These are phyloP conservation scores for Dactylellina haptotyla DNA, from an alignment of 2,329 filamentous ascomycete genomes.

Conservation along the genomic window DNA sequence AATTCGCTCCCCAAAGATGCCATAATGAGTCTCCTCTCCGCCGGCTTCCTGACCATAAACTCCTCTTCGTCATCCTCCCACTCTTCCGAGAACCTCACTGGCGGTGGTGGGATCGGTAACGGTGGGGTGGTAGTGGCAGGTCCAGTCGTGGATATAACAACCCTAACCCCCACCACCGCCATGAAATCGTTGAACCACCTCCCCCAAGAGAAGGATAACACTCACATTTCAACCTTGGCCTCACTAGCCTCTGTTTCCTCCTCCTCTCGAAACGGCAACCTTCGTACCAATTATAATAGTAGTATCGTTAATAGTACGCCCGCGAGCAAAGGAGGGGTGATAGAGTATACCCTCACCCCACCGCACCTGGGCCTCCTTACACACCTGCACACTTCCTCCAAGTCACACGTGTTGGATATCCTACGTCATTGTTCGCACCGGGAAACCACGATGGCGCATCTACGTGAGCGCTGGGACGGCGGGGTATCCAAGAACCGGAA, in stretches of 20 bases:
- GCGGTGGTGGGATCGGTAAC: too few relatives aligned
- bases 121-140: too few relatives aligned
- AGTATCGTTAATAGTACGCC: background rate
- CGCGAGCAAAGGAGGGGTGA: background rate
- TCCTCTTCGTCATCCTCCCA: background rate
- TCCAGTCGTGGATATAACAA: constrained; percentile 28
- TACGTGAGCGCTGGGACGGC: constrained; percentile 49
- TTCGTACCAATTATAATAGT: background rate
- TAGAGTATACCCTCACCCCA: constrained; percentile 49
- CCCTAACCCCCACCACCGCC: constrained; percentile 38
- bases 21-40: constrained; percentile 34
- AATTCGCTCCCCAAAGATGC: constrained; percentile 27
- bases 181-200: constrained; percentile 19
- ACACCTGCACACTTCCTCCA: constrained; percentile 19
- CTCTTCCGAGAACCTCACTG: background rate
- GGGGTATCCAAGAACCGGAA: constrained; percentile 50
- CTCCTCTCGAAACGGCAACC: constrained; percentile 5
- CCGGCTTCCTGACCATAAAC: constrained; percentile 46
- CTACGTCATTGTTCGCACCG: constrained; percentile 38
- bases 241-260: constrained; percentile 46
- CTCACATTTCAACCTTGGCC: constrained; percentile 40
- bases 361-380: constrained; percentile 43
- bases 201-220: constrained; percentile 35
- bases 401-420: constrained; percentile 36
- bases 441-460: constrained; percentile 28